phyloP scores from a whole-genome alignment of 306 rosid species.

The Glycyrrhiza uralensis region DNA sequence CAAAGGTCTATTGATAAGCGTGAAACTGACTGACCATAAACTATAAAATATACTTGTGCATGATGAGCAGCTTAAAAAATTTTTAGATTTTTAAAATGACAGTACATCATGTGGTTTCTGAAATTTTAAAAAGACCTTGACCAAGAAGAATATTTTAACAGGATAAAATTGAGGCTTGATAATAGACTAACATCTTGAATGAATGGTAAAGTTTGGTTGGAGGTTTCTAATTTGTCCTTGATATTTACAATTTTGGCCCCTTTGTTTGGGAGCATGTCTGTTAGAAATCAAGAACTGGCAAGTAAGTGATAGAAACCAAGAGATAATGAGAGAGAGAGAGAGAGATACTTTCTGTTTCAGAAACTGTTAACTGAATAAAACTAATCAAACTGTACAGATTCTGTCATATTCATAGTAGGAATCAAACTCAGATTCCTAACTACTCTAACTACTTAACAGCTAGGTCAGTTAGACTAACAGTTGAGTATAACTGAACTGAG shows the following conservation, averaged over 20 bases:
- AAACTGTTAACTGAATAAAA: too few relatives aligned
- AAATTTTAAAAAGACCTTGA: neutral
- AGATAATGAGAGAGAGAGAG: neutral
- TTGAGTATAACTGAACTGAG: neutral
- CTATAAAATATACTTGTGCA: neutral
- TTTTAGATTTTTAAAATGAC: neutral
- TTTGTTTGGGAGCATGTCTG: conserved; percentile 9
- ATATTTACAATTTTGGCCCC: conserved; percentile 6
- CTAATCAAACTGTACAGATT: neutral
- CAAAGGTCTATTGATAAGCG: neutral
- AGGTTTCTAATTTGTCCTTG: conserved; percentile 3
- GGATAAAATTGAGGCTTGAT: conserved; percentile 1
- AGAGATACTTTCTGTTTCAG: neutral
- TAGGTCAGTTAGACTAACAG: neutral
- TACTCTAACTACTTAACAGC: neutral
- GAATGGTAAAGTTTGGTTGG: conserved; percentile 8
- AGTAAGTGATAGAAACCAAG: neutral
- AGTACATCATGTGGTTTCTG: neutral
- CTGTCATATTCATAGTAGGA: neutral
- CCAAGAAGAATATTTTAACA: neutral
- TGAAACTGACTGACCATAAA: neutral
- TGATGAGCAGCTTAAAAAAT: conserved; percentile 6
- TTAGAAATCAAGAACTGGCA: neutral
- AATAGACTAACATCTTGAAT: conserved; percentile 21
- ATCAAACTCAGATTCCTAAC: neutral